phyloP scores from a whole-genome alignment of 768 basidiomycete species.

The Mycena sanguinolenta region DNA sequence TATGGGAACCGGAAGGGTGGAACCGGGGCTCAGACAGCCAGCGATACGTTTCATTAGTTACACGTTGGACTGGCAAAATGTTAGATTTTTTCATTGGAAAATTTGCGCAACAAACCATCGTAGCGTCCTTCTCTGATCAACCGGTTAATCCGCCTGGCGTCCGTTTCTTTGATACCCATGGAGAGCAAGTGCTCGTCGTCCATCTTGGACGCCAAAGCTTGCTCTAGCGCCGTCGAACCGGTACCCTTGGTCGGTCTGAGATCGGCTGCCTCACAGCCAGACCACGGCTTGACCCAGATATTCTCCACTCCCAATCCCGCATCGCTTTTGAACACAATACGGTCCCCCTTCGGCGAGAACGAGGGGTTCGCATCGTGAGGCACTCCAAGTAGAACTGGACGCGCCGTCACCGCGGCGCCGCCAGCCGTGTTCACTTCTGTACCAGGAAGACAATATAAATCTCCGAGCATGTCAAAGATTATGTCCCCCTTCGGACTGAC shows the following conservation, averaged over 20 bases:
- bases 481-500: constrained; percentile 81
- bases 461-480: constrained; percentile 82
- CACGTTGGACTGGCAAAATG: constrained; percentile 51
- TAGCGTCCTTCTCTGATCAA: constrained; percentile 71
- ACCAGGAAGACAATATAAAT: constrained; percentile 75
- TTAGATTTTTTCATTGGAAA: background rate
- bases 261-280: constrained; percentile 74
- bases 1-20: constrained; percentile 72
- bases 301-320: constrained; percentile 81
- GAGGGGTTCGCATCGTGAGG: constrained; percentile 81
- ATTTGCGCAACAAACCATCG: constrained; percentile 52
- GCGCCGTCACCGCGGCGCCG: constrained; percentile 54
- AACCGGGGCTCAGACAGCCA: constrained; percentile 79
- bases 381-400: constrained; percentile 72
- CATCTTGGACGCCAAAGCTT: constrained; percentile 52
- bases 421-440: constrained; percentile 37
- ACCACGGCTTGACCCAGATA: constrained; percentile 79
- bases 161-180: constrained; percentile 65
- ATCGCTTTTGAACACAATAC: constrained; percentile 79
- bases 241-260: constrained; percentile 52
- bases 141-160: constrained; percentile 59
- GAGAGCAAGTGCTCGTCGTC: constrained; percentile 63
- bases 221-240: constrained; percentile 44
- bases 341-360: constrained; percentile 77
- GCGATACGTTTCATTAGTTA: constrained; percentile 83